Evolutionary conservation across 345 rosid genomes (phyloP).

Genomic region (Ricinus communis): DNA sequence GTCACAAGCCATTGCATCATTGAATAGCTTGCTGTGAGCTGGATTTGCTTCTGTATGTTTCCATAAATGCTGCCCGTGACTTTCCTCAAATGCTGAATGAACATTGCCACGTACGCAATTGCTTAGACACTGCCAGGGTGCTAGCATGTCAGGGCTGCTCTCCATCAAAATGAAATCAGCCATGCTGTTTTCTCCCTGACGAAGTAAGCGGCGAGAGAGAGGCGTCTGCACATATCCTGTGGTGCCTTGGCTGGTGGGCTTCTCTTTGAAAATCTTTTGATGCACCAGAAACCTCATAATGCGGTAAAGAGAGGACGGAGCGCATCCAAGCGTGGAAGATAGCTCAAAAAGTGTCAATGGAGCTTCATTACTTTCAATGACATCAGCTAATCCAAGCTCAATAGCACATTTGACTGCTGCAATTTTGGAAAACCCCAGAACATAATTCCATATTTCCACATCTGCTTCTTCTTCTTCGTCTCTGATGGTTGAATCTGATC

Average conservation of each 20-base stretch:
- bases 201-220: slow-evolving; percentile 53
- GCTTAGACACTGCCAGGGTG: slow-evolving; percentile 59
- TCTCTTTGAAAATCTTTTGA: slow-evolving; percentile 43
- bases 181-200: slow-evolving; percentile 37
- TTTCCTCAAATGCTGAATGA: slow-evolving; percentile 41
- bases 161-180: slow-evolving; percentile 46
- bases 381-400: slow-evolving; percentile 71
- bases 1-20: slow-evolving; percentile 64
- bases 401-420: slow-evolving; percentile 77
- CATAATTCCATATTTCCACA: slow-evolving; percentile 54
- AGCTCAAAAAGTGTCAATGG: slow-evolving; percentile 53
- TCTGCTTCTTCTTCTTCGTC: slow-evolving; percentile 42
- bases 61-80: slow-evolving; percentile 55
- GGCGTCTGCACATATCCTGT: slow-evolving; percentile 49
- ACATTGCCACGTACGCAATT: slow-evolving; percentile 22
- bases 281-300: slow-evolving; percentile 66
- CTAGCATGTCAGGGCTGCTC: slow-evolving; percentile 49
- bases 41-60: slow-evolving; percentile 39
- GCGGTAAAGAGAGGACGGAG: slow-evolving; percentile 49
- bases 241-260: slow-evolving; percentile 21
- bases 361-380: slow-evolving; percentile 42
- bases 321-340: slow-evolving; percentile 47
- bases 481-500: neutral
- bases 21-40: slow-evolving; percentile 34
- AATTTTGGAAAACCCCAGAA: slow-evolving; percentile 47